phyloP scores from a whole-genome alignment of 495 filamentous ascomycete genomes.

The Podospora anserina region DNA sequence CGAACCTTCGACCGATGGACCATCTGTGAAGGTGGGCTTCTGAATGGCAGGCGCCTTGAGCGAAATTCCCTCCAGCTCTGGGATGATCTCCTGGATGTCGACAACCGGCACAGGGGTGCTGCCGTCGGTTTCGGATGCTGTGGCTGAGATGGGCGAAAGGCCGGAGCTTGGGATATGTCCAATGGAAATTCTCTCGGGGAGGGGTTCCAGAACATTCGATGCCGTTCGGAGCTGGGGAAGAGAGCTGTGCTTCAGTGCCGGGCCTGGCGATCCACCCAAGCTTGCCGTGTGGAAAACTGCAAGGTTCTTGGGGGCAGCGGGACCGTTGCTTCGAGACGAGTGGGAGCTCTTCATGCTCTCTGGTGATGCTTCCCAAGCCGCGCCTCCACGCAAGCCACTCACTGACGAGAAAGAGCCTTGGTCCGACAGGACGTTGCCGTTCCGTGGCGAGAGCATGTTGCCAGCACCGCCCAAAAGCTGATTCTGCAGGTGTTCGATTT shows the following conservation, averaged over 20 bases:
- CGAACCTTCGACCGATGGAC: constrained; percentile 22
- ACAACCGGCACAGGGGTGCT: constrained; percentile 35
- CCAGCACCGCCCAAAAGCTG: constrained; percentile 26
- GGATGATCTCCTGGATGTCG: constrained; percentile 45
- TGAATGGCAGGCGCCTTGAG: constrained; percentile 41
- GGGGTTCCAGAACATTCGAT: constrained; percentile 8
- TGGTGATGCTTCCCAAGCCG: constrained; percentile 22
- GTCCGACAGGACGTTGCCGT: constrained; percentile 1
- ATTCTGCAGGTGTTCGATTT: constrained; percentile 34
- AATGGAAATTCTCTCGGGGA: constrained; percentile 17
- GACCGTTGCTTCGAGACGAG: constrained; percentile 27
- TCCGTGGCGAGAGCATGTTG: constrained; percentile 19
- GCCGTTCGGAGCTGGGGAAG: constrained; percentile 14
- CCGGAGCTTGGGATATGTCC: constrained; percentile 16
- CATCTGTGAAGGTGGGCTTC: constrained; percentile 43
- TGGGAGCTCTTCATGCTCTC: constrained; percentile 31
- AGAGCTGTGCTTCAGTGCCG: constrained; percentile 12
- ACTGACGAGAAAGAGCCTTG: constrained; percentile 17
- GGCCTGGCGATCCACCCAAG: constrained; percentile 1
- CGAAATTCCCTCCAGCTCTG: constrained; percentile 45
- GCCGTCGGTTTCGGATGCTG: constrained; percentile 20
- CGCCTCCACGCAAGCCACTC: constrained; percentile 29
- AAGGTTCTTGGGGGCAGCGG: background rate
- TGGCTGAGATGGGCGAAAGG: constrained; percentile 10
- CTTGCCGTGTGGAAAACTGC: background rate